Evolutionary conservation across 169 alveolate genomes (phyloP).

Genomic region (Plasmodium gallinaceum): DNA sequence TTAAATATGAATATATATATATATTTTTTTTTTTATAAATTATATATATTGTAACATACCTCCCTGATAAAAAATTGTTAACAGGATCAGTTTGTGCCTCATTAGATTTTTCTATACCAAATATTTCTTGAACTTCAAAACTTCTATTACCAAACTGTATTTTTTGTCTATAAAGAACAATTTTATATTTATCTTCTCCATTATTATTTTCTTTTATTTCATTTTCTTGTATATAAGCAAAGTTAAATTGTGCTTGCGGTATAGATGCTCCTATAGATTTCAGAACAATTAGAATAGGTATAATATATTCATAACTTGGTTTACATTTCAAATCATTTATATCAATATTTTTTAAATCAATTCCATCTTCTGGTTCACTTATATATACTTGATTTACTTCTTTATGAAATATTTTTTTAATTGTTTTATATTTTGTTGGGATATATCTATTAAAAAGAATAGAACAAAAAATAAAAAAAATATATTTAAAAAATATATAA

Average conservation of each 20-base stretch:
- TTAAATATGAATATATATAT: not conserved
- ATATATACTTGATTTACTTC: conserved; percentile 41
- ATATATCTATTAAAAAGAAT: conserved; percentile 9
- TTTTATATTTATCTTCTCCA: conserved; percentile 24
- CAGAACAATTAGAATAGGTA: conserved; percentile 52
- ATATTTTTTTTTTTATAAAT: not conserved
- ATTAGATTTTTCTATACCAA: conserved; percentile 64
- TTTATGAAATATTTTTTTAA: conserved; percentile 31
- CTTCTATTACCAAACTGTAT: conserved; percentile 52
- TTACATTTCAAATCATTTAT: conserved; percentile 55
- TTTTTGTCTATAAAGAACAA: conserved; percentile 59
- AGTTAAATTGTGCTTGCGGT: conserved; percentile 60
- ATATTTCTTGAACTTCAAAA: conserved; percentile 61
- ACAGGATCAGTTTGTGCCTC: conserved; percentile 36
- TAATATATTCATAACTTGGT: conserved; percentile 58
- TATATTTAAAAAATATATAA: not conserved
- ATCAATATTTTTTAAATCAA: conserved; percentile 33
- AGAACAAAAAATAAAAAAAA: not conserved
- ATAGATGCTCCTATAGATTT: conserved; percentile 54
- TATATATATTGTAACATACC: conserved; percentile 15
- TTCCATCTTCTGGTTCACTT: conserved; percentile 55
- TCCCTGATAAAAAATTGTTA: conserved; percentile 29
- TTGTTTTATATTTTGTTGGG: conserved; percentile 49
- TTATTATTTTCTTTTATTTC: conserved; percentile 11
- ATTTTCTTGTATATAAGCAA: conserved; percentile 58